Percentiles rank a stretch among this genome's conserved stretches.
These are phyloP conservation scores for Collybia mongolica DNA, from an alignment of 768 basidiomycete species.

Conservation along the genomic window DNA sequence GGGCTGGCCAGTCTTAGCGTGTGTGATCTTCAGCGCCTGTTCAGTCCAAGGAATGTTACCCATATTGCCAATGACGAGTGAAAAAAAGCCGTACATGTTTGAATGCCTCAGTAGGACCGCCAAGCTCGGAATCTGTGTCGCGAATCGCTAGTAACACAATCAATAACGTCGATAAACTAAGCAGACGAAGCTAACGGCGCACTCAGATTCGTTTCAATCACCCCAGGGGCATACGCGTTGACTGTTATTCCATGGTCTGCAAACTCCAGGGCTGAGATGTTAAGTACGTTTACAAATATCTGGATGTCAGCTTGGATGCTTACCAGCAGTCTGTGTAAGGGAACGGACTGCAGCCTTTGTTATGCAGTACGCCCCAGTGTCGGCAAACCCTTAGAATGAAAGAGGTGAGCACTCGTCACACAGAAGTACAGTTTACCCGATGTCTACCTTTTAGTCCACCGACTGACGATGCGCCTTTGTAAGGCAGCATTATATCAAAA, in stretches of 20 bases:
- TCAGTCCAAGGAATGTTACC: no score
- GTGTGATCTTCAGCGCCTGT: neutral
- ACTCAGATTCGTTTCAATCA: neutral
- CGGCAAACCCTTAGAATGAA: constrained; percentile 11
- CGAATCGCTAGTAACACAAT: neutral
- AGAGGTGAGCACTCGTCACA: neutral
- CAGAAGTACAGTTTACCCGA: no score
- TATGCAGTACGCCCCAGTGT: constrained; percentile 25
- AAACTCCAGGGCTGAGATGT: constrained; percentile 26
- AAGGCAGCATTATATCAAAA: neutral
- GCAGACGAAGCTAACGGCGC: neutral
- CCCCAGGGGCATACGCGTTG: constrained; percentile 38
- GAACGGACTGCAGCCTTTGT: constrained; percentile 42
- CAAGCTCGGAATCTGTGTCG: neutral
- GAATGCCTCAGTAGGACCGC: constrained; percentile 5
- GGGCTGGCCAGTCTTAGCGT: constrained; percentile 22
- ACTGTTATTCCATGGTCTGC: constrained; percentile 28
- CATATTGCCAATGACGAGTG: no score
- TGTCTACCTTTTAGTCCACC: constrained; percentile 27
- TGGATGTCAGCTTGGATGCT: neutral
- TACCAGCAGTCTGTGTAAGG: constrained; percentile 38
- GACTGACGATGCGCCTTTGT: constrained; percentile 29
- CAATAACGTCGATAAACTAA: no score
- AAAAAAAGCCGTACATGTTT: neutral
- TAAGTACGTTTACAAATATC: neutral